Base-by-base conservation (phyloP, 169 alveolate genomes). In the Babesia caballi region DNA sequence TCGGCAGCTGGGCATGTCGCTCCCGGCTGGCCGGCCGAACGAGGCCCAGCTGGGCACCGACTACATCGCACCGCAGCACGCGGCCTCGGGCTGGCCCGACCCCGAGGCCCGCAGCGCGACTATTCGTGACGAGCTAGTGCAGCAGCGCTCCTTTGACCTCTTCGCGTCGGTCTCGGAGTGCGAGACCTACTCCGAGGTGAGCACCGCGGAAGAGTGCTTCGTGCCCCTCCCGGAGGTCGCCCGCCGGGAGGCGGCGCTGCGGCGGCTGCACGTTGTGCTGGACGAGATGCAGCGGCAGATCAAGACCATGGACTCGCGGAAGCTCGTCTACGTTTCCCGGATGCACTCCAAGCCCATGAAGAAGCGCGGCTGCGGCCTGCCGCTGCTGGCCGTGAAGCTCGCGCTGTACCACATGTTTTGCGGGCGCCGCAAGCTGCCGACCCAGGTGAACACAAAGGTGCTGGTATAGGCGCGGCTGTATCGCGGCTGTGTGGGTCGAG, bases 381-480 rank as follows among this genome's bases (percentile, higher is more conserved):
- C 73, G 15, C 50, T 78, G 27, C 54, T 47, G 19, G 77, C 74
- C 1, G 38, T 78, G 19, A 78, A 68, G 58, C 17, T 69, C 28
- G 83, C 53, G 25, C 59, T 78, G n/a, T 78, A 78, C 41, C 68
- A 71, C 69, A 28, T 71, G 4, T 78, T 78, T 33, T 78, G 87
- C 52, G 87, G 87, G 33, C 66, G 87, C 23, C 40, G 83, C 35
- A 69, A 78, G 63, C 46, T 78, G 12, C 28, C 41, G 5, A 23
- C 53, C 27, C 28, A 35, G 50, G 12, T 4, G 15, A 3, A 4
- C 12, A 46, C 28, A 0, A 35, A 15, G 32, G 28, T 56, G 19
- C 49, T 56, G 2, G 50, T 56, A 11, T 56, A 35, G 32, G 7
- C 56, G 17, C 32, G 17, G 19, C 6, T 17, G 7, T 38, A 3